These are phyloP conservation scores for Leccinellum rugosiceps DNA, from an alignment of 768 basidiomycete genomes.

Conservation along the genomic window DNA sequence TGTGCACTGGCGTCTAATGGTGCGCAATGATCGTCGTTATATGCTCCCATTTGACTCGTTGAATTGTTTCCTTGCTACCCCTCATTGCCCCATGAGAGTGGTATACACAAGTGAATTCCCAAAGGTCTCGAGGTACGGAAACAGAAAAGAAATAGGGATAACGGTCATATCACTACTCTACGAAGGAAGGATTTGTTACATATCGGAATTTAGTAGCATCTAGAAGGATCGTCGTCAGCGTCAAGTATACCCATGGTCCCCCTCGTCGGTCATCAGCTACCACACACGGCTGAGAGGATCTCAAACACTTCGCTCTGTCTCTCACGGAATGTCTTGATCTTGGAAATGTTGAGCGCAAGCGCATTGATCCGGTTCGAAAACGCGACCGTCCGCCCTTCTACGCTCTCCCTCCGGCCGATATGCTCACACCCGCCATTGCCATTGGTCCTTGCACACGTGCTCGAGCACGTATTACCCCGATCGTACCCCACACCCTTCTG, in stretches of 20 bases:
- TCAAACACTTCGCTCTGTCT: constrained; percentile 69
- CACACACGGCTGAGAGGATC: constrained; percentile 36
- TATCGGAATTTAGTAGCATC: background rate
- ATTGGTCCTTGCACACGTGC: background rate
- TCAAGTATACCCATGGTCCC: background rate
- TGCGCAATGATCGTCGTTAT: background rate
- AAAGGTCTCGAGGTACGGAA: background rate
- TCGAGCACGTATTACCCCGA: background rate
- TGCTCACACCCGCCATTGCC: constrained; percentile 14
- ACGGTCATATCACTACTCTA: background rate
- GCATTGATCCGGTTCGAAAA: constrained; percentile 78
- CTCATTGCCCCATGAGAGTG: background rate
- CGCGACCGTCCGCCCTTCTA: constrained; percentile 61
- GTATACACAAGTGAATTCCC: background rate
- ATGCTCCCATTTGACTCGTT: background rate
- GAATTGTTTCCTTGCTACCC: background rate
- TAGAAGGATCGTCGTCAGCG: background rate
- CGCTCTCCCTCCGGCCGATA: constrained; percentile 42
- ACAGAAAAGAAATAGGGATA: background rate
- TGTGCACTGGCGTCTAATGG: background rate
- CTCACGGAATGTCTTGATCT: constrained; percentile 67
- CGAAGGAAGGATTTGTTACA: too few relatives aligned
- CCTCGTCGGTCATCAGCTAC: constrained; percentile 9
- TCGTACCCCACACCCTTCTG: constrained; percentile 55
- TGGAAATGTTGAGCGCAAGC: constrained; percentile 68